Conservation (phyloP, 352 stramenopile species). For the Pythium aphanidermatum region DNA sequence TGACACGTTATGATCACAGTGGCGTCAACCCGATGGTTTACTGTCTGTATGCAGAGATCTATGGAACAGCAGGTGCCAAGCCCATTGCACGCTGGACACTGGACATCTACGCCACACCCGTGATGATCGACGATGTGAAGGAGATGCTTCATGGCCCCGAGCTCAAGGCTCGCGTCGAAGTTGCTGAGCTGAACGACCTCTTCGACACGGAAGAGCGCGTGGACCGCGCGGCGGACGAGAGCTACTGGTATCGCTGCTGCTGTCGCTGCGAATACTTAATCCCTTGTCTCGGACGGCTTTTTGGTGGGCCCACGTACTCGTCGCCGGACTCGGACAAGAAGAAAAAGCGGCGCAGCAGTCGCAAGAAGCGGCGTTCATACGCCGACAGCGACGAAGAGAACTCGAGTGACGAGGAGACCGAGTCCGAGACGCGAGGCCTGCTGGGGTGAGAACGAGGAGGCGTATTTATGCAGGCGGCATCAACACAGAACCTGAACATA, state of each 20-base stretch:
- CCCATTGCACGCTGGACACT: conserved; percentile 70
- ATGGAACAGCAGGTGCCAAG: conserved; percentile 55
- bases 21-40: conserved; percentile 79
- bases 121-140: conserved; percentile 68
- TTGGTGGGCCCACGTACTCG: conserved; percentile 69
- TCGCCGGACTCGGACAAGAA: conserved; percentile 29
- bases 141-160: conserved; percentile 65
- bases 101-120: conserved; percentile 71
- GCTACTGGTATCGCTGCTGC: conserved; percentile 55
- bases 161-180: conserved; percentile 56
- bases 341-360: conserved; percentile 18
- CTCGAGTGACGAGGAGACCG: conserved; percentile 21
- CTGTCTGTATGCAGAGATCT: conserved; percentile 67
- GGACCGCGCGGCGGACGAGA: conserved; percentile 27
- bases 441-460: conserved; percentile 29
- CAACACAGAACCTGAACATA: too few relatives aligned
- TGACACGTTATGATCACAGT: too few relatives aligned
- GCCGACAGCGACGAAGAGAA: conserved; percentile 28
- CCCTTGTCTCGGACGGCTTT: conserved; percentile 53
- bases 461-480: conserved; percentile 14
- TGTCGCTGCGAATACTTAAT: conserved; percentile 75
- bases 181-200: conserved; percentile 54
- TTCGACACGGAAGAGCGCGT: conserved; percentile 32
- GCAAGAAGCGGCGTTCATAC: conserved; percentile 28
- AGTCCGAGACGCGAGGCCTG: conserved; percentile 41